A percentile compares a stretch with the other conserved stretches of the same genome.
Evolutionary conservation across 1,284 basidiomycete genomes (phyloP).

Genomic region (Cutaneotrichosporon dermatis): DNA sequence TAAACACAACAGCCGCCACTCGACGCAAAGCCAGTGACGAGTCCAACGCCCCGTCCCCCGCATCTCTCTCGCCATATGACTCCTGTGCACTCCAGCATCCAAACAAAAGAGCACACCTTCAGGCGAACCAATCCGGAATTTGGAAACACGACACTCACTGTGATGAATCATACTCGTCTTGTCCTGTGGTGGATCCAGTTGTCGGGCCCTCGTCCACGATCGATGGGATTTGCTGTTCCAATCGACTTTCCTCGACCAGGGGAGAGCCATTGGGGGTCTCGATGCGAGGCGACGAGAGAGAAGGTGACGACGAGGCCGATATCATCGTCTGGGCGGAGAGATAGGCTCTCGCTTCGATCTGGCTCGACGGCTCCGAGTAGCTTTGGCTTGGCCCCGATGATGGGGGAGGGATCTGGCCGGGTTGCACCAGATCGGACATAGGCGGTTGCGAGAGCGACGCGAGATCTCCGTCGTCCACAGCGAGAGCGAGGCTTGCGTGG

Average conservation of each 20-base stretch:
- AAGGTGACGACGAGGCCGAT: neutral
- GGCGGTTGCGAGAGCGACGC: neutral
- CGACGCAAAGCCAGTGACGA: too few relatives aligned
- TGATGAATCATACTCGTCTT: too few relatives aligned
- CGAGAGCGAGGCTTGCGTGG: neutral
- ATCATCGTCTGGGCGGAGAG: neutral
- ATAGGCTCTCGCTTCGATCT: neutral
- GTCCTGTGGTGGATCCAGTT: too few relatives aligned
- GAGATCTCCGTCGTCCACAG: neutral
- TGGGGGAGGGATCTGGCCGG: neutral
- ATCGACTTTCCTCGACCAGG: neutral
- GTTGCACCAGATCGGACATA: neutral
- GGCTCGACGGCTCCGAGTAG: neutral
- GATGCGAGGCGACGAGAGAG: neutral
- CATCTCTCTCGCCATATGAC: neutral
- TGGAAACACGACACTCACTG: neutral
- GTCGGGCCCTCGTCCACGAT: too few relatives aligned
- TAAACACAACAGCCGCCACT: too few relatives aligned
- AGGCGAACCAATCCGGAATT: neutral
- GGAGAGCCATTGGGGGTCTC: neutral
- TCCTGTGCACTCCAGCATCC: neutral
- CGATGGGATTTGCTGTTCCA: neutral
- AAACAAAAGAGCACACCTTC: too few relatives aligned
- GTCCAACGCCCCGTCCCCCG: too few relatives aligned
- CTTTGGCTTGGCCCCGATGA: neutral